These are phyloP conservation scores for Echria macrotheca DNA, from an alignment of 495 filamentous ascomycete species.

Conservation along the genomic window DNA sequence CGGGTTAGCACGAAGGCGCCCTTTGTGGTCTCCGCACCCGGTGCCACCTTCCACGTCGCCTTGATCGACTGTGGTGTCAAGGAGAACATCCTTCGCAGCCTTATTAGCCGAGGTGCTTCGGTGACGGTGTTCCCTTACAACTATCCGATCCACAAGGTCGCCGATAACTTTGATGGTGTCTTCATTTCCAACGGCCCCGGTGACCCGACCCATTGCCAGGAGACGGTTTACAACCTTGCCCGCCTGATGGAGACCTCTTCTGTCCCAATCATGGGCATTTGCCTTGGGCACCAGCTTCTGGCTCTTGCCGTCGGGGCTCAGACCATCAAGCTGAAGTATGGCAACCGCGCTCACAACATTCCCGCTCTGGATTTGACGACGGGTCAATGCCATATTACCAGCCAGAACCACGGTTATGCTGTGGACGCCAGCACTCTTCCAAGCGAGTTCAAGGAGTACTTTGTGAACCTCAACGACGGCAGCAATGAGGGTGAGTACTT, in stretches of 20 bases:
- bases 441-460: slow-evolving; percentile 91
- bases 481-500: slow-evolving; percentile 96
- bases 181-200: slow-evolving; percentile 98
- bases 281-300: slow-evolving; percentile 85
- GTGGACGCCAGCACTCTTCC: slow-evolving; percentile 82
- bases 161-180: slow-evolving; percentile 93
- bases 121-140: slow-evolving; percentile 93
- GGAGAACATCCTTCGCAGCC: slow-evolving; percentile 95
- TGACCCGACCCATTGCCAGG: slow-evolving; percentile 92
- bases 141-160: slow-evolving; percentile 96
- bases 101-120: slow-evolving; percentile 80
- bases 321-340: slow-evolving; percentile 94
- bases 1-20: slow-evolving; percentile 95
- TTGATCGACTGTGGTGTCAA: slow-evolving; percentile 98
- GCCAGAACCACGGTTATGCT: slow-evolving; percentile 97
- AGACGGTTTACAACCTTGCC: slow-evolving; percentile 83
- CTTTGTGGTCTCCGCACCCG: slow-evolving; percentile 80
- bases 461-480: slow-evolving; percentile 93
- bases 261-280: slow-evolving; percentile 95
- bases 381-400: slow-evolving; percentile 96
- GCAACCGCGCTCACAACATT: slow-evolving; percentile 97
- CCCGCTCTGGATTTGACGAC: slow-evolving; percentile 90
- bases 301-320: slow-evolving; percentile 76
- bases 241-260: slow-evolving; percentile 85
- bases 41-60: slow-evolving; percentile 82